A percentile compares a stretch with the other conserved stretches of the same genome.
Evolutionary conservation across 2,329 filamentous ascomycete species (phyloP).

Genomic region (Bipolaris bicolor): DNA sequence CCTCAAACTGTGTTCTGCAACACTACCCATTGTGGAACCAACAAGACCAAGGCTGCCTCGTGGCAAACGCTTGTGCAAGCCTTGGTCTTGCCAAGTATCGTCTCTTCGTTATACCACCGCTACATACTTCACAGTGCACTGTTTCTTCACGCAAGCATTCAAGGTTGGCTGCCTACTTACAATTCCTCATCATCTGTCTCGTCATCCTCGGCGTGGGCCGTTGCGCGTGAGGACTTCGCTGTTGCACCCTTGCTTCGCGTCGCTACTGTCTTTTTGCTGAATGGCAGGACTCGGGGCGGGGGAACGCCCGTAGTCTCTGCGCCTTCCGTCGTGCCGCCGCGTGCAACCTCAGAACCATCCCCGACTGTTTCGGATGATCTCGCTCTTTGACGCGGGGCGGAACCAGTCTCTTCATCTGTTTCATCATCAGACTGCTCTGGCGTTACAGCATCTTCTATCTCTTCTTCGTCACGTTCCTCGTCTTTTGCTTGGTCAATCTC

Average conservation of each 20-base stretch:
- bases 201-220: slow-evolving; percentile 27
- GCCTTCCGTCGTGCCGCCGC: slow-evolving; percentile 21
- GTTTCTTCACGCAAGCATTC: background rate
- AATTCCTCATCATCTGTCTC: slow-evolving; percentile 49
- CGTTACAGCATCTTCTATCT: slow-evolving; percentile 33
- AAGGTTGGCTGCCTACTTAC: slow-evolving; percentile 9
- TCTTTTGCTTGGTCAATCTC: slow-evolving; percentile 39
- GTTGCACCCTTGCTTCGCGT: slow-evolving; percentile 27
- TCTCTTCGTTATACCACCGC: background rate
- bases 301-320: slow-evolving; percentile 29
- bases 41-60: background rate
- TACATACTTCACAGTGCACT: background rate
- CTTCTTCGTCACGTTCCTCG: slow-evolving; percentile 36
- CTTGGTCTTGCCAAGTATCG: background rate
- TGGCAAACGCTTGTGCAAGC: background rate
- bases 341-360: slow-evolving; percentile 23
- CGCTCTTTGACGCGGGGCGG: slow-evolving; percentile 14
- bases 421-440: slow-evolving; percentile 47
- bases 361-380: slow-evolving; percentile 28
- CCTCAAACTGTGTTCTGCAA: background rate
- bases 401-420: slow-evolving; percentile 44
- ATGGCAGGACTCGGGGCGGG: slow-evolving; percentile 47
- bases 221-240: slow-evolving; percentile 17
- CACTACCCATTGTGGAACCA: background rate
- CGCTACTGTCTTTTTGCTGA: slow-evolving; percentile 25